Conservation (phyloP, 306 rosid genomes). For the Canavalia ensiformis region DNA sequence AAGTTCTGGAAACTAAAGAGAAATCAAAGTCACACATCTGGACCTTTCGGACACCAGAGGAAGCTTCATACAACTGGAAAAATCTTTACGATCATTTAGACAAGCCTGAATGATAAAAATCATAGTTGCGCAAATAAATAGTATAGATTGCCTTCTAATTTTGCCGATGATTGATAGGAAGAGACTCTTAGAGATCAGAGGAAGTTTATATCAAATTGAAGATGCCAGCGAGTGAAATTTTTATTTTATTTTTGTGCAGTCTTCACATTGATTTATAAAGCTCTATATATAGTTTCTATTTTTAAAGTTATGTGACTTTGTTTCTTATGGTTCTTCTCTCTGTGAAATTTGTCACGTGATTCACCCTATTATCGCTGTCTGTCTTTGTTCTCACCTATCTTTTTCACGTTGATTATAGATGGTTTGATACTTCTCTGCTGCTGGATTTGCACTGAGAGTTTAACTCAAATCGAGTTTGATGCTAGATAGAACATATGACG, state of each 20-base stretch:
- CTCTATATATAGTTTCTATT: too few species aligned
- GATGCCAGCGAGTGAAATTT: not conserved
- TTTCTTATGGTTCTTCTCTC: not conserved
- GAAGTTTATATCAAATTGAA: constrained; percentile 34
- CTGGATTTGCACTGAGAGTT: too few species aligned
- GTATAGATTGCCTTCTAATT: not conserved
- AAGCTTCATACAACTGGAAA: constrained; percentile 73
- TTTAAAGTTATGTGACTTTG: constrained; percentile 9
- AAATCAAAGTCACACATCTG: constrained; percentile 74
- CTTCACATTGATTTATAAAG: constrained; percentile 30
- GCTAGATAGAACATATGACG: too few species aligned
- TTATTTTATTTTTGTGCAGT: constrained; percentile 22
- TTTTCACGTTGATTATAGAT: too few species aligned
- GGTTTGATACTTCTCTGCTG: too few species aligned
- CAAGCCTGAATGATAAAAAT: constrained; percentile 53
- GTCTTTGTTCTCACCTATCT: too few species aligned
- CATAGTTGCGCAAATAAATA: not conserved
- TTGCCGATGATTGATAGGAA: not conserved
- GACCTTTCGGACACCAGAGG: constrained; percentile 80
- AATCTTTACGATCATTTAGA: constrained; percentile 71
- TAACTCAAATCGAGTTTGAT: too few species aligned
- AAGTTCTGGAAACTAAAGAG: constrained; percentile 75
- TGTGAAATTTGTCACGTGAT: too few species aligned
- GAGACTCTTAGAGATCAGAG: constrained; percentile 13
- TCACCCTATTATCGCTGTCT: too few species aligned